Percentiles rank a stretch among this genome's conserved stretches.
Evolutionary conservation across 106 monocot genomes (phyloP).

Genomic region (Triglochin maritima): DNA sequence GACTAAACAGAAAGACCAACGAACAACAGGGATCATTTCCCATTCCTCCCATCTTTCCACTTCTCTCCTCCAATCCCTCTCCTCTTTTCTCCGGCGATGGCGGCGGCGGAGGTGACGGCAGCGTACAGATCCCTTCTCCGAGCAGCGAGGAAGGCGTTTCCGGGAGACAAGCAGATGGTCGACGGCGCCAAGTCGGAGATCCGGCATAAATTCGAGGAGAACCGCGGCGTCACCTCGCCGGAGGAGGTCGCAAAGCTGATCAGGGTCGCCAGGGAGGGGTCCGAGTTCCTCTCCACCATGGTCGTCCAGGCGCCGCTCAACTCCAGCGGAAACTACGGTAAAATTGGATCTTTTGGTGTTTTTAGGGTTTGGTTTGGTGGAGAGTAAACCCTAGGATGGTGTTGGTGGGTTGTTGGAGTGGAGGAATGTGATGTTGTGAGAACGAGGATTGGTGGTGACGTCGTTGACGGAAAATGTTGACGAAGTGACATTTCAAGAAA

Average conservation of each 20-base stretch:
- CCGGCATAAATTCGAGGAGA: slow-evolving; percentile 76
- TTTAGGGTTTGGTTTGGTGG: neutral
- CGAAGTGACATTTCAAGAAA: no score
- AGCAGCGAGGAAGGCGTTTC: slow-evolving; percentile 77
- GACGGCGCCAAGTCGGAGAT: slow-evolving; percentile 61
- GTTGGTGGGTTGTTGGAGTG: no score
- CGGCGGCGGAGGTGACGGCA: slow-evolving; percentile 36
- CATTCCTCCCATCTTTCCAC: no score
- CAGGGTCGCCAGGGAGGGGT: slow-evolving; percentile 72
- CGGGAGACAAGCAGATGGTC: slow-evolving; percentile 71
- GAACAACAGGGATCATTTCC: no score
- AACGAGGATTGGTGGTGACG: no score
- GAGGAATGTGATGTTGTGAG: no score
- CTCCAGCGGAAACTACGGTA: slow-evolving; percentile 58
- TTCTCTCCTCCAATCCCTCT: neutral
- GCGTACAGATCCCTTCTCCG: slow-evolving; percentile 75
- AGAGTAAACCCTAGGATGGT: no score
- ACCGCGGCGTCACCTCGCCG: slow-evolving; percentile 34
- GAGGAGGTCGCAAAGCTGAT: slow-evolving; percentile 42
- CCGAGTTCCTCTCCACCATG: slow-evolving; percentile 75
- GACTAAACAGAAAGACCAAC: no score
- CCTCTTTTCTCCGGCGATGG: neutral
- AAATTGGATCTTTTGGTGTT: neutral
- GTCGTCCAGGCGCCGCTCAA: slow-evolving; percentile 76
- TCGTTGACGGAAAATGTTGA: no score